Evolutionary conservation across 73 alveolate species (phyloP), one percentile per base, ranked within the genome.

Genomic region (Blepharisma stoltei): DNA sequence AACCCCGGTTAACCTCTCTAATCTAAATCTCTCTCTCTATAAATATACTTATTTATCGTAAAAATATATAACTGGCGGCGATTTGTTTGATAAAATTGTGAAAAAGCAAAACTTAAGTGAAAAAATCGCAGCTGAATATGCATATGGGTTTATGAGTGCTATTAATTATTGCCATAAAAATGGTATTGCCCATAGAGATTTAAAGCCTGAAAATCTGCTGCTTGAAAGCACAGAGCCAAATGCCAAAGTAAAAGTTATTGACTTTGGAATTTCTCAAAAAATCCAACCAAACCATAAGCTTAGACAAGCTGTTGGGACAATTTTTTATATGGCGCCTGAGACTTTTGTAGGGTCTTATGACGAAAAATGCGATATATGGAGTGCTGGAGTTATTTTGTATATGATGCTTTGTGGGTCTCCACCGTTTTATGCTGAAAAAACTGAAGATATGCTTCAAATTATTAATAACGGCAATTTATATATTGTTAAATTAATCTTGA

Each of bases 341-440:
- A 98, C 88, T 45, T 77, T 85, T 43, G 50, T 43, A 46, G 55
- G 77, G 77, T 81, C 84, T 70, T 91, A 91, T 71, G 86, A 86
- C 23, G 94, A 92, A 85, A 90, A 85, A 77, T 93, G 98, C 54
- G 98, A 93, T 76, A 88, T 93, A 6, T 93, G 98, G 97, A 85
- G 97, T 9, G 78, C 92, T 67, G 98, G 97, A 5, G 89, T 93
- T 25, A 88, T 91, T 7, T 68, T 93, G 86, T 84, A 88, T 67
- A 85, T 85, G 27, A 11, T 93, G 71, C 89, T 92, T 68, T 76
- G 87, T 27, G 98, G 98, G 7, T 67, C 65, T 52, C 93, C 90
- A 43, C 97, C 97, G 7, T 90, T 90, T 84, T 41, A 43, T 53
- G 97, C 95, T 6, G 54, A 50, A 25, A 88, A 66, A 67, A 90